Evolutionary conservation across 2,329 filamentous ascomycete genomes (phyloP), one percentile per base, ranked within the genome.

Genomic region (Botrytis squamosa): DNA sequence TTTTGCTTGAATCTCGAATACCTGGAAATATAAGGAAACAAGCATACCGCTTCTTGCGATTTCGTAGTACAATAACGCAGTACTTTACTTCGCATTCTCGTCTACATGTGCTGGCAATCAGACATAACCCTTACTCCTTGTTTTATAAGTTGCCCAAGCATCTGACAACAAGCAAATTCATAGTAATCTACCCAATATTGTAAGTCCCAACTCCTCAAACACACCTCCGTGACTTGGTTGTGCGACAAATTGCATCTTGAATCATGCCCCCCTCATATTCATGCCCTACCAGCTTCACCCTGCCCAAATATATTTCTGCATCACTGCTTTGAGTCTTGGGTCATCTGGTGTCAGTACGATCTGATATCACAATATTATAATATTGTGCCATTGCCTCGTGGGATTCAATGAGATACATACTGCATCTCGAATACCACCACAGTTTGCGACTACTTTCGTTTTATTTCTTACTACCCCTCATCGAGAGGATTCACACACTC

Each of bases 121-220:
- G 10, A 72, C 59, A 60, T 68, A 69, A 72, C 49, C 71, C 71
- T 72, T 72, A 72, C 64, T 46, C 71, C 71, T 72, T 72, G 71
- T 68, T 60, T 67, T 68, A 22, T 40, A 46, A 60, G 40, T 49
- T 67, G 29, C 65, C 44, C 71, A 68, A 59, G 71, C 63, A 68
- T 72, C 55, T 60, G 22, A 49, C 40, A 60, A 62, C 71, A 60
- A 72, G 46, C 49, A 60, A 68, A 18, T 29, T 52, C 40, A 69
- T 60, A 60, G 20, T 62, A 36, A 38, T 60, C 71, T 68, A 62
- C 49, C 49, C 49, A 68, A 69, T 33, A 49, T 72, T 65, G 71
- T 72, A 18, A 72, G 71, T 72, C 10, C 40, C 25, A 46, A 62
- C 59, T 36, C 46, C 62, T 72, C 62, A 44, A 55, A 68, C 42